Conservation (phyloP, 305 asterid genomes). For the Solanum hybrid region DNA sequence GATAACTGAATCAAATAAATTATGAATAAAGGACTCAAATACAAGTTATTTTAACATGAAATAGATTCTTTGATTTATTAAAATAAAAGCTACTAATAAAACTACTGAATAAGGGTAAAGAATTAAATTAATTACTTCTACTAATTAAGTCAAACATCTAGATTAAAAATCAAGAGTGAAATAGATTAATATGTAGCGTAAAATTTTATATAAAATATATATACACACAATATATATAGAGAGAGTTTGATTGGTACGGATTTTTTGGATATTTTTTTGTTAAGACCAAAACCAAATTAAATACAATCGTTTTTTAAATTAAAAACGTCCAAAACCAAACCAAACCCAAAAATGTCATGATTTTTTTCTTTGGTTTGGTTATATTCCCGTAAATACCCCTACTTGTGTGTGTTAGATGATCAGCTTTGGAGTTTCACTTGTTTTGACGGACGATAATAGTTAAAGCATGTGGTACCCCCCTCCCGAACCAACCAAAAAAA, state of each 20-base stretch:
- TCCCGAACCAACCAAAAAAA: too few species aligned
- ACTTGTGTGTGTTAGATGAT: neutral
- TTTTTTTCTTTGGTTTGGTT: neutral
- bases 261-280: neutral
- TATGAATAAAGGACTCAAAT: neutral
- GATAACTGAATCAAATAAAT: neutral
- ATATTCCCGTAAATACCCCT: neutral
- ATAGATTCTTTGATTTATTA: neutral
- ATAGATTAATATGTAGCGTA: neutral
- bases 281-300: neutral
- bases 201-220: neutral
- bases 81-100: neutral
- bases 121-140: neutral
- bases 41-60: neutral
- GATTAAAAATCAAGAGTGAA: neutral
- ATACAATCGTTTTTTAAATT: neutral
- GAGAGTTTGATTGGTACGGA: neutral
- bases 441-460: neutral
- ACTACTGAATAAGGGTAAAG: neutral
- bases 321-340: neutral
- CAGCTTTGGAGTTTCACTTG: neutral
- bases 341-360: neutral
- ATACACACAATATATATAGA: neutral
- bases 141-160: neutral
- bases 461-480: neutral